Percentiles rank a stretch among this genome's conserved stretches.
Conservation (phyloP, 306 rosid species). For the Carpinus viminea region DNA sequence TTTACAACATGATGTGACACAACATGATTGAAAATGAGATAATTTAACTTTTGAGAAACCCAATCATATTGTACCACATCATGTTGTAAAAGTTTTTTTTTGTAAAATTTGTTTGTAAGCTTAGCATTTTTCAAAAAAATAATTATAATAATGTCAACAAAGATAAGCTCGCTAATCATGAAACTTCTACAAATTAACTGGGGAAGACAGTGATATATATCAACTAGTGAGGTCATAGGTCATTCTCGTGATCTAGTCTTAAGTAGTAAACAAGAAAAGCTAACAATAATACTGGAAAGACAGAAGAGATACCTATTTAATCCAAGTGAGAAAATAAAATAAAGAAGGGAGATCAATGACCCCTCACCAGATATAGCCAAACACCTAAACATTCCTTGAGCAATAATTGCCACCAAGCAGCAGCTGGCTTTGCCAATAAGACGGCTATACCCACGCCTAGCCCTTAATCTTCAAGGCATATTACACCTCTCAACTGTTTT, state of each 20-base stretch:
- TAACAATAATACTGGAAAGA: conserved; percentile 7
- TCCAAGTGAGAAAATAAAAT: conserved; percentile 11
- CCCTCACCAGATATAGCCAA: conserved; percentile 47
- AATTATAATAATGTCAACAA: neutral
- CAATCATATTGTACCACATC: too few species aligned
- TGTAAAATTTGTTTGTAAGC: too few species aligned
- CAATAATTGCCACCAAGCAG: conserved; percentile 35
- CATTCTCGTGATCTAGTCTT: neutral
- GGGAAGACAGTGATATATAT: neutral
- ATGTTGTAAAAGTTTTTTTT: too few species aligned
- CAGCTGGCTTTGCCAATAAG: conserved; percentile 35
- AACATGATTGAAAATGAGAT: too few species aligned
- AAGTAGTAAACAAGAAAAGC: conserved; percentile 7
- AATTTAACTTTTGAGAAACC: too few species aligned
- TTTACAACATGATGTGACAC: too few species aligned
- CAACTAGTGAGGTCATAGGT: neutral
- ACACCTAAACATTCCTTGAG: conserved; percentile 33
- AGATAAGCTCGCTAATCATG: neutral
- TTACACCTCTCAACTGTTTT: conserved; percentile 34
- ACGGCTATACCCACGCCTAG: conserved; percentile 21
- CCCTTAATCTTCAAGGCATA: conserved; percentile 33
- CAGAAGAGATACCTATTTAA: conserved; percentile 14
- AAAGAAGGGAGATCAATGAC: conserved; percentile 34
- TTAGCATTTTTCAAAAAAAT: too few species aligned
- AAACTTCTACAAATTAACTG: neutral